Percentiles rank a stretch among this genome's conserved stretches.
Conservation (phyloP, 2,329 filamentous ascomycete species). For the Fusarium hainanense region DNA sequence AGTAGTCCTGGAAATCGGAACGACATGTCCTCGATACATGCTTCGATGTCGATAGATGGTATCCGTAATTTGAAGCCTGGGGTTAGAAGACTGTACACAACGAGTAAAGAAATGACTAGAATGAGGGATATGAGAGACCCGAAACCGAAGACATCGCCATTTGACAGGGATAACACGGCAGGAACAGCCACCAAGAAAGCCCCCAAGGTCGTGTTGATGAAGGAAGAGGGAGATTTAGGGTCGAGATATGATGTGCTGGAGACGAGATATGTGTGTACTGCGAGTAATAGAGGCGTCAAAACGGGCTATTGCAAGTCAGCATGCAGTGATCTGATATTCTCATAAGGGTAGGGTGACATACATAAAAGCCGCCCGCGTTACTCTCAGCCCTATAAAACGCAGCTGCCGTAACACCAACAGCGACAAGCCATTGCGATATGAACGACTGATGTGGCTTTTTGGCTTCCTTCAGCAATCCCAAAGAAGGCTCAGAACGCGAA, state of each 20-base stretch:
- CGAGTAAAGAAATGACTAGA: slow-evolving; percentile 45
- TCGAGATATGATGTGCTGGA: background rate
- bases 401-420: background rate
- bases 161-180: slow-evolving; percentile 39
- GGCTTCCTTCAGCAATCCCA: background rate
- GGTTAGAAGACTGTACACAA: slow-evolving; percentile 45
- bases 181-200: slow-evolving; percentile 3
- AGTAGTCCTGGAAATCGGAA: too few relatives aligned
- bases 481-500: fast-evolving
- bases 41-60: slow-evolving; percentile 43
- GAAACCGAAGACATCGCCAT: slow-evolving; percentile 42
- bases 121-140: slow-evolving; percentile 42
- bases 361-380: background rate
- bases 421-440: slow-evolving; percentile 25
- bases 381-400: slow-evolving; percentile 37
- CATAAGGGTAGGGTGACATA: too few relatives aligned
- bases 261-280: slow-evolving; percentile 7
- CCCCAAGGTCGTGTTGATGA: background rate
- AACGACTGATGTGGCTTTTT: background rate
- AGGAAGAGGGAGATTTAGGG: background rate
- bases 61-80: background rate
- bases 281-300: slow-evolving; percentile 42
- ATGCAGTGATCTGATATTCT: too few relatives aligned
- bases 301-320: too few relatives aligned
- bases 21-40: slow-evolving; percentile 17